Evolutionary conservation across 2,329 filamentous ascomycete genomes (phyloP), one percentile per base, ranked within the genome.

Genomic region (Calonectria pseudoreteaudii): DNA sequence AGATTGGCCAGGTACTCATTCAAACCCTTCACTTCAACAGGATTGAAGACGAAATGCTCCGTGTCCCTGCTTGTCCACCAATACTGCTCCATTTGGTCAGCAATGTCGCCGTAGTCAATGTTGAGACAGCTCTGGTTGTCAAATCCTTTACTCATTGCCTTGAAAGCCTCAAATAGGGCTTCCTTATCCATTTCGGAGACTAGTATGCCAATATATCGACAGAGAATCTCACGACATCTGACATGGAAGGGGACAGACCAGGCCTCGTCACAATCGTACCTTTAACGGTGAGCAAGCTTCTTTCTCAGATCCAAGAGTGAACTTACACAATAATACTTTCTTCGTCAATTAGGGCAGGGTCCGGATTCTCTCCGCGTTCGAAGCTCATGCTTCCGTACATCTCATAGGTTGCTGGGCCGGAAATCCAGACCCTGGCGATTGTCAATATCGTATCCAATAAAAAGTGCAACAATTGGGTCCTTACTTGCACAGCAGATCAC

Each of bases 51-150:
- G 13, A 58, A 28, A 64, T 74, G 58, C 38, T 74, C 72, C 3
- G 58, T 47, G 13, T 53, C 68, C 14, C 38, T 60, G 3, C 20
- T 9, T 7, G 28, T 30, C 2, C 9, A 10, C 72, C 72, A 74
- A 26, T 68, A 44, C 20, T 68, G 49, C 4, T 64, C 53, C 41
- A 71, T 66, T 20, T 28, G n/a, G 2, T 71, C 65, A 5, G 23
- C 20, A 3, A 65, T 60, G 28, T 34, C 56, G n/a, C 72, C 68
- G 16, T 74, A 74, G 31, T 74, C 65, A 18, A 68, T 23, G 16
- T 66, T 68, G 47, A 74, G 72, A 13, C 23, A 28, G 4, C 7
- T 6, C 2, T 9, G 0, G 4, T 23, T 10, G 1, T 23, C 20
- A 20, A 23, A 23, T 11, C 20, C 50, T 2, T 23, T 6, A 5